Evolutionary conservation across 179 eudicot genomes (phyloP), one percentile per base, ranked within the genome.

Genomic region (Corrigiola litoralis): DNA sequence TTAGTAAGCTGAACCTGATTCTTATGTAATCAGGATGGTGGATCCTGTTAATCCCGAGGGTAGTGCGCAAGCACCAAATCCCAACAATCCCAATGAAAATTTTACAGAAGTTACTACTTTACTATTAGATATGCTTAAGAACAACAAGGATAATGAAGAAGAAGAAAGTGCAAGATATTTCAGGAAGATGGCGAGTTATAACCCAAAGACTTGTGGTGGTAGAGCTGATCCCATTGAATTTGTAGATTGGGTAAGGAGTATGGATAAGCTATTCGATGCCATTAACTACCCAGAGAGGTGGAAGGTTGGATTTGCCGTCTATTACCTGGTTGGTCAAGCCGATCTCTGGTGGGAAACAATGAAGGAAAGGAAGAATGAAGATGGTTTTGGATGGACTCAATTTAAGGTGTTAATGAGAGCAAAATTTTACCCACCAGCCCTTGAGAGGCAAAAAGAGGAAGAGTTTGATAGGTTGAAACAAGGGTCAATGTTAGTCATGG

Each of bases 131-230:
- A n/a, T n/a, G n/a, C n/a, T n/a, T n/a, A n/a, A n/a, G n/a, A n/a
- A n/a, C n/a, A n/a, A n/a, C n/a, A n/a, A n/a, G n/a, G n/a, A n/a
- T n/a, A 6, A 58, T 23, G 45, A 36, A 0, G 62, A 58, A 9
- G 62, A 58, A 17, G 46, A 58, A 11, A 58, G 45, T 58, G 46
- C 45, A 2, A 58, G 20, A 21, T 58, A 54, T n/a, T 20, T 58
- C 20, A n/a, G 45, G 10, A 58, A 58, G 10, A 58, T 58, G 46
- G 46, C 14, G 20, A 58, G 62, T 38, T 58, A 58, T 11, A 58
- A 34, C 16, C 29, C 62, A 4, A 58, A 58, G 10, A 20, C 45
- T n/a, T 37, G 37, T 33, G 46, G 37, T 10, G 29, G 29, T 0
- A 36, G 21, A 9, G 4, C 38, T 54, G 21, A 54, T 16, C 38